A percentile compares a stretch with the other conserved stretches of the same genome.
Evolutionary conservation across 2,329 filamentous ascomycete species (phyloP).

Genomic region (Huntiella abstrusa): DNA sequence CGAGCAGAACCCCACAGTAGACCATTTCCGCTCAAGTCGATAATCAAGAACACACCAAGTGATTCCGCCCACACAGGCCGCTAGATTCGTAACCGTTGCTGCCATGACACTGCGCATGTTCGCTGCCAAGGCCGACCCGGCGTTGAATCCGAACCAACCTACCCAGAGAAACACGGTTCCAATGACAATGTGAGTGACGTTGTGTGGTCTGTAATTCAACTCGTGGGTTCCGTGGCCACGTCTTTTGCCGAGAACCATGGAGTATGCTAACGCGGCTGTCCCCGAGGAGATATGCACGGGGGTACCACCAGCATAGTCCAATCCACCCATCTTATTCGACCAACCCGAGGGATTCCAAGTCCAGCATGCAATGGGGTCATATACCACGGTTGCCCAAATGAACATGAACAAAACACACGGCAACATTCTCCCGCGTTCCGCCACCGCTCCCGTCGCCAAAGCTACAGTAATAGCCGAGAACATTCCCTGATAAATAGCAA

Average conservation of each 20-base stretch:
- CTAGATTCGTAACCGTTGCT: conserved; percentile 67
- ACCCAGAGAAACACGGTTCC: conserved; percentile 91
- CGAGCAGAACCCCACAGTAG: conserved; percentile 81
- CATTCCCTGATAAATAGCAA: conserved; percentile 76
- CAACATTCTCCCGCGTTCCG: conserved; percentile 73
- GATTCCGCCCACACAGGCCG: conserved; percentile 67
- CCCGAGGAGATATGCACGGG: conserved; percentile 80
- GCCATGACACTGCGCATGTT: conserved; percentile 79
- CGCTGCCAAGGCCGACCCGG: conserved; percentile 60
- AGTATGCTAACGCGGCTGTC: conserved; percentile 69
- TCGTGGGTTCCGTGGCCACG: conserved; percentile 72
- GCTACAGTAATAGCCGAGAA: conserved; percentile 76
- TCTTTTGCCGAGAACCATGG: conserved; percentile 75
- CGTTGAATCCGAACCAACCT: conserved; percentile 92
- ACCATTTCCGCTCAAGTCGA: conserved; percentile 77
- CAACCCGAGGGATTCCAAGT: conserved; percentile 77
- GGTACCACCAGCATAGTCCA: conserved; percentile 80
- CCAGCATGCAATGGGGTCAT: conserved; percentile 89
- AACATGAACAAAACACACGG: conserved; percentile 87
- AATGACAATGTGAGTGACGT: conserved; percentile 80
- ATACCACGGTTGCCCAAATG: conserved; percentile 75
- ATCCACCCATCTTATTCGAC: conserved; percentile 58
- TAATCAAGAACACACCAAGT: conserved; percentile 86
- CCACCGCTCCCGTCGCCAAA: conserved; percentile 66
- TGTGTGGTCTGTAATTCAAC: conserved; percentile 81